Percentiles rank a stretch among this genome's conserved stretches.
phyloP scores from a whole-genome alignment of 2,329 filamentous ascomycete genomes.

The Pseudocercospora cruenta region DNA sequence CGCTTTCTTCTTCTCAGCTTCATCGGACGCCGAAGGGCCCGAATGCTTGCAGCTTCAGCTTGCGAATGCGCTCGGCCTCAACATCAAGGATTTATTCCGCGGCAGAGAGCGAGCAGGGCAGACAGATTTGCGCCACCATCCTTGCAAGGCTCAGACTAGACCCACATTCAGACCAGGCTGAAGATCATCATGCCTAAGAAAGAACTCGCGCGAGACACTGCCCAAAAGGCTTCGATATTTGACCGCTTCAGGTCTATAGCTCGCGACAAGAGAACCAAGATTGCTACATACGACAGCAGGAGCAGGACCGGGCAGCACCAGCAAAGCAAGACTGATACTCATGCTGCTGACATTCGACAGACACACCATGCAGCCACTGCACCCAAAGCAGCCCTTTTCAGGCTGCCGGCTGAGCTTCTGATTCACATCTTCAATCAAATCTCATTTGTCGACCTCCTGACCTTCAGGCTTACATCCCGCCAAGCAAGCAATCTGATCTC shows the following conservation, averaged over 20 bases:
- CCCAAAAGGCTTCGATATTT: background rate
- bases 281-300: background rate
- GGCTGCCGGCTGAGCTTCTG: conserved; percentile 11
- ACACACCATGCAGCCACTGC: background rate
- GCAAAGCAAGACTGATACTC: background rate
- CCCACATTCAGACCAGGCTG: background rate
- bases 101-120: no score
- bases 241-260: background rate
- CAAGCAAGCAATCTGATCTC: background rate
- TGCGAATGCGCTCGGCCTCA: no score
- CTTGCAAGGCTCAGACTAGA: no score
- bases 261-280: background rate
- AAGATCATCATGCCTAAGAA: background rate
- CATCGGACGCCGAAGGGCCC: background rate
- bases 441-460: conserved; percentile 6
- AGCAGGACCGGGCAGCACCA: background rate
- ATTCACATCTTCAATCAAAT: conserved; percentile 8
- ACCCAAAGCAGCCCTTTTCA: background rate
- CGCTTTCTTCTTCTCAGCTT: no score
- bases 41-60: background rate
- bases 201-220: background rate
- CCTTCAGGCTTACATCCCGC: conserved; percentile 3
- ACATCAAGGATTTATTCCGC: no score
- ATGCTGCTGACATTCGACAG: no score
- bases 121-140: no score